Percentiles rank a stretch among this genome's conserved stretches.
Conservation (phyloP, 805 yeast species). For the Cephaloascus albidus region DNA sequence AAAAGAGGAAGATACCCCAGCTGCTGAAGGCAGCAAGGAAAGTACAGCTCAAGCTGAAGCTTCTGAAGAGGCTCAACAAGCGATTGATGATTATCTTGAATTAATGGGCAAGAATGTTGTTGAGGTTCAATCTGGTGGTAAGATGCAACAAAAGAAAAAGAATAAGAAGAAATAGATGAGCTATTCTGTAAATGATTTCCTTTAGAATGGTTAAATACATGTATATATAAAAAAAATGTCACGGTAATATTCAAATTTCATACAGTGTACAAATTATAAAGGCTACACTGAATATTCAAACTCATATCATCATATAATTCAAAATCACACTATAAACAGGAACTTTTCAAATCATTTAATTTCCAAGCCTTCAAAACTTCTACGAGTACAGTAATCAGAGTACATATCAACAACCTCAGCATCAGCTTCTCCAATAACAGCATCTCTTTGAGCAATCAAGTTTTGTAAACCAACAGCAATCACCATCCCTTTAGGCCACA, state of each 20-base stretch:
- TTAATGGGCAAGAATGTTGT: slow-evolving; percentile 49
- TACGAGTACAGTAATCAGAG: slow-evolving; percentile 13
- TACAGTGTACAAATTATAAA: too few relatives aligned
- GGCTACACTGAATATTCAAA: too few relatives aligned
- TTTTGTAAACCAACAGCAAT: slow-evolving; percentile 11
- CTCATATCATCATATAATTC: too few relatives aligned
- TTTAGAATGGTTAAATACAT: slow-evolving; percentile 3
- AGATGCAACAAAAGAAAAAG: slow-evolving; percentile 36
- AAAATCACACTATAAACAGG: too few relatives aligned
- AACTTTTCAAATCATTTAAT: too few relatives aligned
- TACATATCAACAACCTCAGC: slow-evolving; percentile 14
- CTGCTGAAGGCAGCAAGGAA: slow-evolving; percentile 4
- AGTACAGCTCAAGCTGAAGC: slow-evolving; percentile 3
- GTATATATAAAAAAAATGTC: too few relatives aligned
- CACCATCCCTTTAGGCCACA: slow-evolving; percentile 14
- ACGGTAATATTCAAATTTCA: too few relatives aligned
- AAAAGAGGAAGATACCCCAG: slow-evolving; percentile 1
- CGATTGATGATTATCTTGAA: slow-evolving; percentile 43
- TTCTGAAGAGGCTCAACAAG: slow-evolving; percentile 11
- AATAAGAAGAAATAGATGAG: slow-evolving; percentile 25
- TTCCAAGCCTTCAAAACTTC: slow-evolving; percentile 1
- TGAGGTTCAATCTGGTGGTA: slow-evolving; percentile 50
- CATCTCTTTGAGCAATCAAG: slow-evolving; percentile 11
- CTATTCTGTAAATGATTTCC: background rate
- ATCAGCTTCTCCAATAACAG: slow-evolving; percentile 15